A percentile compares a stretch with the other conserved stretches of the same genome.
These are phyloP conservation scores for Aspergillus melleus DNA, from an alignment of 2,329 filamentous ascomycete genomes.

Conservation along the genomic window DNA sequence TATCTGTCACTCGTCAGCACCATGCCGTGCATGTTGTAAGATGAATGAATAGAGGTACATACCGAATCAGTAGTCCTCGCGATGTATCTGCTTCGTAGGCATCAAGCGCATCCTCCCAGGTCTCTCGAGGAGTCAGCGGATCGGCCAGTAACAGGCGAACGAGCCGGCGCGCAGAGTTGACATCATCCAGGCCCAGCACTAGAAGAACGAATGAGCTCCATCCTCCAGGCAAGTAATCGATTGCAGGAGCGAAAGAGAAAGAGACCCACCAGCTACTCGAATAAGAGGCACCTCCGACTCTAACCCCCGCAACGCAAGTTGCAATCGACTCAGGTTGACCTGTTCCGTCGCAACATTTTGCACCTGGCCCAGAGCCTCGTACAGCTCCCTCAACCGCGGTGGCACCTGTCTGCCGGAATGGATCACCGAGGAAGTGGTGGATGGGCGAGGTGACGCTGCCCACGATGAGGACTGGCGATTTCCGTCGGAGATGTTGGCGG, in stretches of 20 bases:
- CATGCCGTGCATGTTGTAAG: constrained; percentile 30
- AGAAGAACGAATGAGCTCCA: background rate
- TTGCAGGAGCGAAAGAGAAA: background rate
- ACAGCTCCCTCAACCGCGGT: constrained; percentile 51
- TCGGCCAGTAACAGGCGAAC: constrained; percentile 70
- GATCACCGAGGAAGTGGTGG: constrained; percentile 55
- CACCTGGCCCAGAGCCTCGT: constrained; percentile 54
- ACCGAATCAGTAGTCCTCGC: constrained; percentile 64
- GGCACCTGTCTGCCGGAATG: constrained; percentile 57
- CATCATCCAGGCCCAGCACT: constrained; percentile 54
- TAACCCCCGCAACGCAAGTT: constrained; percentile 59
- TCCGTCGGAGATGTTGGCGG: constrained; percentile 12
- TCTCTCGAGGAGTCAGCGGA: constrained; percentile 61
- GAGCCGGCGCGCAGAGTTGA: constrained; percentile 56
- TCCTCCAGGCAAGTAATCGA: background rate
- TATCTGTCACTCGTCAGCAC: constrained; percentile 43
- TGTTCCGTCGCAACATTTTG: constrained; percentile 54
- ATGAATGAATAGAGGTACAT: constrained; percentile 44
- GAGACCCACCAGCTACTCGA: constrained; percentile 53
- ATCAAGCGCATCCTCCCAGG: constrained; percentile 67
- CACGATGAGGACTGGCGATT: constrained; percentile 10
- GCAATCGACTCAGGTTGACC: constrained; percentile 59
- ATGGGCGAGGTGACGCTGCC: constrained; percentile 26
- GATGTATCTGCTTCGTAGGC: constrained; percentile 47
- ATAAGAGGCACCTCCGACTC: constrained; percentile 55